phyloP scores from a whole-genome alignment of 148 eudicot genomes.

The Rhododendron henanense region DNA sequence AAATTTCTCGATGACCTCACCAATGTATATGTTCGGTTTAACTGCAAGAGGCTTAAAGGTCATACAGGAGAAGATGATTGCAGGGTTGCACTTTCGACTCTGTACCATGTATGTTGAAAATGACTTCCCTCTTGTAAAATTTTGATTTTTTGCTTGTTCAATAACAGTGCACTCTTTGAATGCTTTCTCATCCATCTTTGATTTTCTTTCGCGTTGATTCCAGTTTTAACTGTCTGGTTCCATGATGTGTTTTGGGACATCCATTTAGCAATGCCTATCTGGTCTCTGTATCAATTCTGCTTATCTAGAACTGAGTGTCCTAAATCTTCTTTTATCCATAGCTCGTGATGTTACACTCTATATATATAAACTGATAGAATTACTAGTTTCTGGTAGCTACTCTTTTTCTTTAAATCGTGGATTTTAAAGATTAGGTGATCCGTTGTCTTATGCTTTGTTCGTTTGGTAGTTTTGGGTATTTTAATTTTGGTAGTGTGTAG shows the following conservation, averaged over 20 bases:
- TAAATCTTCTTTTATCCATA: not conserved
- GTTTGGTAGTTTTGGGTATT: too few relatives aligned
- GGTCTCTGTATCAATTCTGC: not conserved
- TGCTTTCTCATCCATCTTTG: not conserved
- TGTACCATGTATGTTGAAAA: slow-evolving; percentile 59
- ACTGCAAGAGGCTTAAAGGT: slow-evolving; percentile 93
- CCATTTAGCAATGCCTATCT: not conserved
- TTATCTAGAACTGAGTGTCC: not conserved
- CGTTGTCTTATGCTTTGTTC: not conserved
- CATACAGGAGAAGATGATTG: slow-evolving; percentile 94
- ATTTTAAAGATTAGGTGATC: not conserved
- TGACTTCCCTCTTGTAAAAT: not conserved
- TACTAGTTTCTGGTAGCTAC: not conserved
- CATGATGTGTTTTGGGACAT: not conserved
- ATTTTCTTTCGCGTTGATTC: not conserved
- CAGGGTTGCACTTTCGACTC: slow-evolving; percentile 85
- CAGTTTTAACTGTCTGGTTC: not conserved
- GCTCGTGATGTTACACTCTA: not conserved
- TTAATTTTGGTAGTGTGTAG: too few relatives aligned
- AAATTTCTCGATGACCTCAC: slow-evolving; percentile 86
- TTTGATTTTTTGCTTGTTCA: not conserved
- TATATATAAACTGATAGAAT: not conserved
- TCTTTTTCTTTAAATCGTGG: not conserved
- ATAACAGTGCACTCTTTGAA: not conserved
- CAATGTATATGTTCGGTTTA: slow-evolving; percentile 88